phyloP scores from a whole-genome alignment of 1,284 basidiomycete genomes.

The Ceratobasidium sp. region DNA sequence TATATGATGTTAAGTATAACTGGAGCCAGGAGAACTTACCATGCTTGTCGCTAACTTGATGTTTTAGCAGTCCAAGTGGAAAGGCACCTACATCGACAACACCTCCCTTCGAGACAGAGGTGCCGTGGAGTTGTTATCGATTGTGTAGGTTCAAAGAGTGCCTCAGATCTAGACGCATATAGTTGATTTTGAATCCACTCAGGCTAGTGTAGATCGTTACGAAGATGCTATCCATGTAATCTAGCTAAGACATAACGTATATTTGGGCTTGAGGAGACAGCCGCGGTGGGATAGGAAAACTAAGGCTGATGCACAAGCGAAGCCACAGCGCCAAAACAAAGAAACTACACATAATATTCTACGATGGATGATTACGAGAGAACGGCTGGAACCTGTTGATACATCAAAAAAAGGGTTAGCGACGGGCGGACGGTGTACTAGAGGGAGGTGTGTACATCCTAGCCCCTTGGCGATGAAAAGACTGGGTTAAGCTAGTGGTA shows the following conservation, averaged over 20 bases:
- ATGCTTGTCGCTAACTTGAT: too few species aligned
- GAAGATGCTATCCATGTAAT: not conserved
- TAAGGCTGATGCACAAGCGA: not conserved
- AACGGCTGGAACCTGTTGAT: constrained; percentile 37
- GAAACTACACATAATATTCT: constrained; percentile 14
- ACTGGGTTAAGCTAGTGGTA: constrained; percentile 60
- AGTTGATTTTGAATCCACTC: too few species aligned
- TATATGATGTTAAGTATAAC: too few species aligned
- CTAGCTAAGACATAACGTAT: not conserved
- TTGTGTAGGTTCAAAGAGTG: too few species aligned
- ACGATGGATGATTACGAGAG: constrained; percentile 30
- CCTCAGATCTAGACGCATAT: too few species aligned
- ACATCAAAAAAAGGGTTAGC: constrained; percentile 38
- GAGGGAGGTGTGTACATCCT: constrained; percentile 60
- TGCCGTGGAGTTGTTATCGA: too few species aligned
- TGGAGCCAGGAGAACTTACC: too few species aligned
- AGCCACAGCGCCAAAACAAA: constrained; percentile 8
- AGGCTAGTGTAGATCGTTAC: too few species aligned
- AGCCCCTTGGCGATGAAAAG: constrained; percentile 78
- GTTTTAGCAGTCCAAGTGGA: too few species aligned
- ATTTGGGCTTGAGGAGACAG: not conserved
- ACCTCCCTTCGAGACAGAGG: too few species aligned
- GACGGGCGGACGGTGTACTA: constrained; percentile 36
- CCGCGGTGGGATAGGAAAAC: not conserved
- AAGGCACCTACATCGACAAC: too few species aligned